A percentile compares a stretch with the other conserved stretches of the same genome.
phyloP scores from a whole-genome alignment of 441 rosid genomes.

The Biscutella laevigata region DNA sequence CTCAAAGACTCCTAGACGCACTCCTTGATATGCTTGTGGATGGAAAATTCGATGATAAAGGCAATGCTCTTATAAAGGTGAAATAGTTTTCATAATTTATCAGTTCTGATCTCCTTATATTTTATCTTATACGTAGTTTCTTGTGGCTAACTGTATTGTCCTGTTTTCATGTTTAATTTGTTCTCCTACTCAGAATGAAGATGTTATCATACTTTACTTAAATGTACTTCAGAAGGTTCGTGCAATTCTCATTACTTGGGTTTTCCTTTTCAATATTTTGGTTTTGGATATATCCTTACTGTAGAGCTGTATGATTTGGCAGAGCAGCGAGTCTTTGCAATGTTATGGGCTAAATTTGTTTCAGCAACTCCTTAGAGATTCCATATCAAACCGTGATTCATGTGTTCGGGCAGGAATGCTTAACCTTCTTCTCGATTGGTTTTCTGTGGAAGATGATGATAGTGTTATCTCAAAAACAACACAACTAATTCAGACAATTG shows the following conservation, averaged over 20 bases:
- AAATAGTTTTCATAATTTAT: conserved; percentile 16
- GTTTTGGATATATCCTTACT: conserved; percentile 30
- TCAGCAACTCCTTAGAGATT: conserved; percentile 86
- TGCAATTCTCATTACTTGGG: conserved; percentile 20
- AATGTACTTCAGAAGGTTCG: conserved; percentile 97
- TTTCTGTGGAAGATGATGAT: conserved; percentile 74
- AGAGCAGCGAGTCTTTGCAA: conserved; percentile 98
- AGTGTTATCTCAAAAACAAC: conserved; percentile 73
- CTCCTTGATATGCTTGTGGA: conserved; percentile 99
- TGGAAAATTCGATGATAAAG: conserved; percentile 73
- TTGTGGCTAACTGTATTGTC: conserved; percentile 19
- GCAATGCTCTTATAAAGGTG: conserved; percentile 75
- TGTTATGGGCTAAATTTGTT: conserved; percentile 79
- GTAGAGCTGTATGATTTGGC: conserved; percentile 67
- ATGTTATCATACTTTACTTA: conserved; percentile 87
- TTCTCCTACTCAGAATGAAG: conserved; percentile 74
- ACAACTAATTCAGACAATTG: conserved; percentile 84
- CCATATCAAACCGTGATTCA: conserved; percentile 92
- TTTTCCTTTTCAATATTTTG: conserved; percentile 4
- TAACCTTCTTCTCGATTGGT: conserved; percentile 95
- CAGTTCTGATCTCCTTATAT: conserved; percentile 2
- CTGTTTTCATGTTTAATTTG: conserved; percentile 15
- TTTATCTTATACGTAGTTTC: conserved; percentile 11
- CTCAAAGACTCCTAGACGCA: conserved; percentile 74
- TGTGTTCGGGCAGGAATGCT: conserved; percentile 98